Evolutionary conservation across 2,329 filamentous ascomycete genomes (phyloP), one percentile per base, ranked within the genome.

Genomic region (Arthrobotrys iridis): DNA sequence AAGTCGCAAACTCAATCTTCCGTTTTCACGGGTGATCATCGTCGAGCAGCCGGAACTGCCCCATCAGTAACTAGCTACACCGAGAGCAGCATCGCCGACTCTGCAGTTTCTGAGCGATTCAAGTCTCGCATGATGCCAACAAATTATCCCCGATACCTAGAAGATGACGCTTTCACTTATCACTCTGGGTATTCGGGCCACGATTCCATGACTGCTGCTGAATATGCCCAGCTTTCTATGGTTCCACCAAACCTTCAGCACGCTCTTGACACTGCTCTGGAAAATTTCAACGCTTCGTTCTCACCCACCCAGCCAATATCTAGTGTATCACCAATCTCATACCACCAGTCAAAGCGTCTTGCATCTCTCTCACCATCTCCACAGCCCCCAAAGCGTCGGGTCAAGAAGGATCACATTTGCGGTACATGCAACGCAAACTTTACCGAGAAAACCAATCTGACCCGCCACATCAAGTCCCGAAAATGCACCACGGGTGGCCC

Each of bases 1-100:
- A 75, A 75, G 48, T 68, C 63, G n/a, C 71, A 68, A 52, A 68
- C 71, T 10, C 71, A 68, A 45, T 75, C 71, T 52, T 75, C 71
- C 15, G 41, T 75, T 15, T 75, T 75, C 33, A 68, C 63, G 22
- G 63, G 57, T n/a, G 58, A 59, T 40, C 55, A 41, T 20, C 71
- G 71, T 22, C 63, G 63, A 24, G 46, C 55, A n/a, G 40, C 62
- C 4, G 70, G 70, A 46, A 63, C 55, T 24, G 70, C 71, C 3
- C 62, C 62, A 46, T 75, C 71, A 13, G 71, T 75, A 1, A 75
- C 71, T 26, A 75, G 71, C 13, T 75, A 58, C 33, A 75, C 71
- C n/a, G 71, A 68, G n/a, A 75, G 71, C 24, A 75, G 71, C 30
- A 63, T 75, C 41, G 63, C 63, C 15, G 71, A 75, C 11, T 75